Evolutionary conservation across 768 basidiomycete species (phyloP), one percentile per base, ranked within the genome.

Genomic region (Rhizopogon vulgaris): DNA sequence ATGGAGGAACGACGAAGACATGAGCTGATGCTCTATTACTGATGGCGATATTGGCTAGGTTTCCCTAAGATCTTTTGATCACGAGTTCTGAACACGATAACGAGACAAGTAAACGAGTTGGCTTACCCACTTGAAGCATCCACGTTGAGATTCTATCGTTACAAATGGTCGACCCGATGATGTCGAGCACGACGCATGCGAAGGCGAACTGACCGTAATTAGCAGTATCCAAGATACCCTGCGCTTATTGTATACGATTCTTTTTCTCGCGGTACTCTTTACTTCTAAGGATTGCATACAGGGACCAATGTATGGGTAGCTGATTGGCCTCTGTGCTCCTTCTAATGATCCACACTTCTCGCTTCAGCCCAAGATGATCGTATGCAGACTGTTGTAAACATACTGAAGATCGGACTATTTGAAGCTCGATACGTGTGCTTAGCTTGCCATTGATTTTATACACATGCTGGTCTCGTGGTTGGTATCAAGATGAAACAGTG

Each of bases 11-110:
- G 32, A 34, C 9, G 32, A 11, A 34, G 38, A 22, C 59, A 60
- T 60, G 56, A 37, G 43, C 49, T 41, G 52, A 41, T 55, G 53
- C 46, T 39, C 32, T 34, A 34, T 10, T 34, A 51, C 46, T 57
- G 40, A 51, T 56, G 39, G 54, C 27, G 49, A 49, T 43, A 28
- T 38, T 17, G 17, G 41, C 15, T 18, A 37, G 18, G 52, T 22
- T 52, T 49, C 41, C 54, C 51, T 60, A 51, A 53, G 50, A 53
- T 55, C 27, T 32, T 24, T 47, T 32, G 40, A 55, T 58, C 57
- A 54, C 58, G 51, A 24, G 52, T 45, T 43, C 3, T 22, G 41
- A 50, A 55, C 41, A 30, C 38, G 41, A 11, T 12, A 15, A 38
- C 32, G 50, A 51, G 52, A 45, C 39, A 22, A 34, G 32, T 34